Percentiles rank a stretch among this genome's conserved stretches.
phyloP scores from a whole-genome alignment of 352 stramenopile species.

The Halophytophthora polymorphica region DNA sequence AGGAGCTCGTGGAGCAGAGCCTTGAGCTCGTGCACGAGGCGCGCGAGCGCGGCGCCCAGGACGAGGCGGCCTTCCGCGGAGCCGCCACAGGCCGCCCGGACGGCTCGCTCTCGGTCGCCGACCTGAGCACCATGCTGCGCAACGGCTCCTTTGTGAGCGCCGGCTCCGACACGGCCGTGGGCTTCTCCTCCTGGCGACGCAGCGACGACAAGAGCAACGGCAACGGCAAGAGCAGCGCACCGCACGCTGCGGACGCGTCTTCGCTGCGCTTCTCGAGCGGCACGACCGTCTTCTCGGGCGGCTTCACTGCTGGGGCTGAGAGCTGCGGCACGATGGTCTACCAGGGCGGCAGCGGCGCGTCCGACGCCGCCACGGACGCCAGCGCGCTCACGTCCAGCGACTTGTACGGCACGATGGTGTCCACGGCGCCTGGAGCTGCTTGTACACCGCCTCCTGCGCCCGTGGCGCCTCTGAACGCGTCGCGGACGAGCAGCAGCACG shows the following conservation, averaged over 20 bases:
- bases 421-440: constrained; percentile 9
- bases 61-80: constrained; percentile 53
- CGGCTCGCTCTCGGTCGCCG: constrained; percentile 55
- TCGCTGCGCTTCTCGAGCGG: constrained; percentile 7
- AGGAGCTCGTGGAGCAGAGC: constrained; percentile 73
- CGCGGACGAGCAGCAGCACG: constrained; percentile 19
- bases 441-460: constrained; percentile 19
- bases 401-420: constrained; percentile 63
- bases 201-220: constrained; percentile 20
- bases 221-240: too few relatives aligned
- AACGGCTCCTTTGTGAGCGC: constrained; percentile 22
- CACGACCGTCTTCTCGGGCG: constrained; percentile 24
- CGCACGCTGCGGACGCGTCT: constrained; percentile 1
- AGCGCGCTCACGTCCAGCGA: constrained; percentile 42
- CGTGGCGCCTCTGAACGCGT: constrained; percentile 11
- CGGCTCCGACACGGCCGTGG: constrained; percentile 26
- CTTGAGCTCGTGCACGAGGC: constrained; percentile 59
- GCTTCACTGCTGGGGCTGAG: constrained; percentile 3
- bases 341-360: constrained; percentile 20
- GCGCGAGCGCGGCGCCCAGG: constrained; percentile 40
- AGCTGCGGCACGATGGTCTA: constrained; percentile 59
- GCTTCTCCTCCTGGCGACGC: constrained; percentile 24
- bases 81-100: constrained; percentile 49
- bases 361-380: constrained; percentile 10
- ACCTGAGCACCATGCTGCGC: constrained; percentile 67